Conservation (phyloP, 2,329 filamentous ascomycete genomes). For the Acrocalymma vagum region DNA sequence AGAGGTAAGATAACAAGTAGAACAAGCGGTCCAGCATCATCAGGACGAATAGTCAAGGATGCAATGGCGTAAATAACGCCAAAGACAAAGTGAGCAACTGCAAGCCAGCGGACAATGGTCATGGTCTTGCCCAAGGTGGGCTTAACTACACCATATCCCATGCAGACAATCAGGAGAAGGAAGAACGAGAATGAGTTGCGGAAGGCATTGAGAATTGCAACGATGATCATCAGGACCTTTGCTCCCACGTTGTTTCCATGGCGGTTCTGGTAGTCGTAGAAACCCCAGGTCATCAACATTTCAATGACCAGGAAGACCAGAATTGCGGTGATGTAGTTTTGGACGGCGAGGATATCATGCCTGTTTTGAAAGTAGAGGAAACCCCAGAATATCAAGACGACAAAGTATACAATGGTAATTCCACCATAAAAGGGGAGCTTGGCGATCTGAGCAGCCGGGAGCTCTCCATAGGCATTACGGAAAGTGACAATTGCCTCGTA, state of each 20-base stretch:
- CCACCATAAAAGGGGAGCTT: slow-evolving; percentile 98
- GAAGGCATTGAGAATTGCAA: slow-evolving; percentile 91
- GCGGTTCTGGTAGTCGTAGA: slow-evolving; percentile 95
- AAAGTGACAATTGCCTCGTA: slow-evolving; percentile 90
- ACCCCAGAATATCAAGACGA: slow-evolving; percentile 88
- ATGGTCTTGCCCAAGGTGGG: slow-evolving; percentile 90
- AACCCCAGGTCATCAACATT: slow-evolving; percentile 98
- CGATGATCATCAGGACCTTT: slow-evolving; percentile 87
- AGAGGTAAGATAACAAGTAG: slow-evolving; percentile 93
- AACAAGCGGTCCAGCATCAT: slow-evolving; percentile 87
- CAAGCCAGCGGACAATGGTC: slow-evolving; percentile 90
- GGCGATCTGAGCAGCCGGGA: slow-evolving; percentile 93
- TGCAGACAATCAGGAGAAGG: slow-evolving; percentile 95
- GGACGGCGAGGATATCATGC: slow-evolving; percentile 91
- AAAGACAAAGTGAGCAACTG: slow-evolving; percentile 92
- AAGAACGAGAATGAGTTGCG: slow-evolving; percentile 99
- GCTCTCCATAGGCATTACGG: slow-evolving; percentile 94
- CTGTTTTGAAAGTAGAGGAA: slow-evolving; percentile 96
- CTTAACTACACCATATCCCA: slow-evolving; percentile 99
- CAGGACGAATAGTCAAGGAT: slow-evolving; percentile 86
- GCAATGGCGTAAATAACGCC: slow-evolving; percentile 92
- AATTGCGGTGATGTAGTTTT: slow-evolving; percentile 99
- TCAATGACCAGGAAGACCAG: slow-evolving; percentile 92
- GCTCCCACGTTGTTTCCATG: slow-evolving; percentile 84
- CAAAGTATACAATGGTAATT: slow-evolving; percentile 90